Percentiles rank a stretch among this genome's conserved stretches.
Conservation (phyloP, 2,329 filamentous ascomycete species). For the Coniochaeta sp. region DNA sequence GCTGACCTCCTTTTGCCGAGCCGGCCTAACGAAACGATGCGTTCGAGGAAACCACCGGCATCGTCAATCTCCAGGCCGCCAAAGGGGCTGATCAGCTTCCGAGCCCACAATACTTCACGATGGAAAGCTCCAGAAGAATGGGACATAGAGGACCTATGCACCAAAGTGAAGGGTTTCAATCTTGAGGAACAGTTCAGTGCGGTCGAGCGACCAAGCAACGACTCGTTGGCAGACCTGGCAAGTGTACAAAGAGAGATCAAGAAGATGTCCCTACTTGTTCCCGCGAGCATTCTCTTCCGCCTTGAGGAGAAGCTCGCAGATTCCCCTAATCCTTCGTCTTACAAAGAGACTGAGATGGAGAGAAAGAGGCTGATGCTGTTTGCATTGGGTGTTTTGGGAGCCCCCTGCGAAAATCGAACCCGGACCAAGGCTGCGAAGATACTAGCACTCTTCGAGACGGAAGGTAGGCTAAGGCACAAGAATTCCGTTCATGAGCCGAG, state of each 20-base stretch:
- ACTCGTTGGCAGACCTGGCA: conserved; percentile 15
- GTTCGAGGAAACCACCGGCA: neutral
- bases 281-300: conserved; percentile 44
- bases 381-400: conserved; percentile 38
- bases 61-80: neutral
- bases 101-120: conserved; percentile 2
- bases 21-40: neutral
- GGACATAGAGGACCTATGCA: neutral
- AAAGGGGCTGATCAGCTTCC: neutral
- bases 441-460: conserved; percentile 43
- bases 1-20: neutral
- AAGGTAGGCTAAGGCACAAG: conserved; percentile 33
- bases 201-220: neutral
- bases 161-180: neutral
- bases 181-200: conserved; percentile 6
- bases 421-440: conserved; percentile 20
- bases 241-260: conserved; percentile 45
- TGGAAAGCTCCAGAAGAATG: conserved; percentile 11
- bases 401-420: conserved; percentile 10
- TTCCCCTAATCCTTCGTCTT: conserved; percentile 37
- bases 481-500: neutral
- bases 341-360: conserved; percentile 39
- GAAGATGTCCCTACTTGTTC: conserved; percentile 36
- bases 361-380: conserved; percentile 28
- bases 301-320: conserved; percentile 33